phyloP scores from a whole-genome alignment of 208 protist genomes.

The Angomonas deanei region DNA sequence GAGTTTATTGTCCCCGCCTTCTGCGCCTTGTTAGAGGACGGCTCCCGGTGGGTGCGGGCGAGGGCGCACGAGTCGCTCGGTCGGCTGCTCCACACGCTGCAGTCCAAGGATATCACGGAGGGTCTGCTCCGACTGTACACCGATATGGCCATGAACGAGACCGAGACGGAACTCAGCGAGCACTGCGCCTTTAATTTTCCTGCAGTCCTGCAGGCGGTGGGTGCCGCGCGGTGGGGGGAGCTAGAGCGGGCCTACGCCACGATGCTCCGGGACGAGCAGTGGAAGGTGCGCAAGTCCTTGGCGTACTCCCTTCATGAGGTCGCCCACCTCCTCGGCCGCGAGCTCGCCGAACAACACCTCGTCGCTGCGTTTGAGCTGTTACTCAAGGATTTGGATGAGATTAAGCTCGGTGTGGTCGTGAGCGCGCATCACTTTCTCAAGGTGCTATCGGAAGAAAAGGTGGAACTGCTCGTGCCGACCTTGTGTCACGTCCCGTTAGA shows the following conservation, averaged over 20 bases:
- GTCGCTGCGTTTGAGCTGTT: slow-evolving; percentile 91
- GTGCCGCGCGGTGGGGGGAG: slow-evolving; percentile 80
- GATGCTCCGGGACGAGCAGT: slow-evolving; percentile 94
- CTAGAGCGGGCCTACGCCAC: slow-evolving; percentile 88
- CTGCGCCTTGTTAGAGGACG: slow-evolving; percentile 70
- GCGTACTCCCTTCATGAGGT: slow-evolving; percentile 94
- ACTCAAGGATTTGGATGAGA: slow-evolving; percentile 94
- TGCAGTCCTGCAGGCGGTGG: slow-evolving; percentile 88
- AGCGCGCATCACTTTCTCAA: slow-evolving; percentile 80
- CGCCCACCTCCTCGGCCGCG: slow-evolving; percentile 83
- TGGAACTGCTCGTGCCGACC: slow-evolving; percentile 67
- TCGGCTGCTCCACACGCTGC: slow-evolving; percentile 89
- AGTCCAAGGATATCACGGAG: slow-evolving; percentile 71
- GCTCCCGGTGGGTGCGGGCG: slow-evolving; percentile 91
- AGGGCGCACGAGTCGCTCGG: slow-evolving; percentile 89
- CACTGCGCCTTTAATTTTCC: slow-evolving; percentile 94
- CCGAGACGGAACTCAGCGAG: slow-evolving; percentile 85
- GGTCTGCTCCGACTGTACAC: slow-evolving; percentile 85
- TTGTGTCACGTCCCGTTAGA: slow-evolving; percentile 82
- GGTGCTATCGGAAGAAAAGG: slow-evolving; percentile 40
- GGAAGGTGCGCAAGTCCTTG: slow-evolving; percentile 94
- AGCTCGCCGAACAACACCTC: slow-evolving; percentile 82
- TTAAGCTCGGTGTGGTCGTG: slow-evolving; percentile 90
- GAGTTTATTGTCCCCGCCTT: slow-evolving; percentile 66
- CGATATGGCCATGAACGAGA: slow-evolving; percentile 89